These are phyloP conservation scores for Colletotrichum endophyticum DNA, from an alignment of 2,329 filamentous ascomycete genomes.

Conservation along the genomic window DNA sequence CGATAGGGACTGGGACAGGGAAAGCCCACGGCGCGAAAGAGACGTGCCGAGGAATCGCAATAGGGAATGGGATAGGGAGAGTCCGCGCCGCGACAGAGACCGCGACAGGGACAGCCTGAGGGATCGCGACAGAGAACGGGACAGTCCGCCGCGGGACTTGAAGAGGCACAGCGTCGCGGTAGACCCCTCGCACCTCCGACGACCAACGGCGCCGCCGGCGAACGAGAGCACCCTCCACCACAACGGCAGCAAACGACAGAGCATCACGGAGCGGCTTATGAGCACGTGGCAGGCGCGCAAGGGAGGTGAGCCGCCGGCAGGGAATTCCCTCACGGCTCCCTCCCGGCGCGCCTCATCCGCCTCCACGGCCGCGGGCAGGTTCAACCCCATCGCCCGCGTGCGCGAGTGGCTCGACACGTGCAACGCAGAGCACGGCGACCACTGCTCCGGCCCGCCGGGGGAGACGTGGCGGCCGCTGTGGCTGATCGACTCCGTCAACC, in stretches of 20 bases:
- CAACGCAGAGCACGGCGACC: constrained; percentile 43
- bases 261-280: constrained; percentile 44
- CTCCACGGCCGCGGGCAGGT: constrained; percentile 25
- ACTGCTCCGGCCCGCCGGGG: constrained; percentile 35
- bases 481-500: constrained; percentile 46
- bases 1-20: neutral
- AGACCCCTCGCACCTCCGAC: constrained; percentile 11
- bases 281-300: constrained; percentile 25
- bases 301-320: constrained; percentile 15
- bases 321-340: neutral
- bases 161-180: constrained; percentile 21
- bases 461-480: constrained; percentile 43
- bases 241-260: constrained; percentile 39
- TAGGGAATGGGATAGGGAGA: constrained; percentile 23
- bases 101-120: constrained; percentile 9
- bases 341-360: constrained; percentile 19
- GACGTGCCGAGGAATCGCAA: constrained; percentile 11
- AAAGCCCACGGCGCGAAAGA: neutral
- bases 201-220: constrained; percentile 2
- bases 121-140: neutral
- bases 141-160: constrained; percentile 22
- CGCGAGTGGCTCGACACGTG: constrained; percentile 49
- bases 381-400: constrained; percentile 42
- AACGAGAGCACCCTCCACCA: neutral
- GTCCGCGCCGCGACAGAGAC: constrained; percentile 2